Percentiles rank a stretch among this genome's conserved stretches.
Evolutionary conservation across 129 eudicot genomes (phyloP).

Genomic region (Flaveria sonorensis): DNA sequence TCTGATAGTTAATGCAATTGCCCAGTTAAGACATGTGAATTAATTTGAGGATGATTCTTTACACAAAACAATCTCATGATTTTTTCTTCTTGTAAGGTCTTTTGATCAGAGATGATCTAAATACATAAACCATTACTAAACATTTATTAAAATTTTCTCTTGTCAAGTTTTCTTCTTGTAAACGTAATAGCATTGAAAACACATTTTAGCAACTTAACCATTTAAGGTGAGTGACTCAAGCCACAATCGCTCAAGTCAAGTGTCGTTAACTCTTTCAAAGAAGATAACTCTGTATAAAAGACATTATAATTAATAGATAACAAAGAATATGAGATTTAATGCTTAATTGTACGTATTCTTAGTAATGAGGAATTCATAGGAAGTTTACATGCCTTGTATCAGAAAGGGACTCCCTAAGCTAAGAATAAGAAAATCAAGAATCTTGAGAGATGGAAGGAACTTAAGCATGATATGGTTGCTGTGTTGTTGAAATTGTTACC

Average conservation of each 20-base stretch:
- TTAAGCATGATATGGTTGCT: not conserved
- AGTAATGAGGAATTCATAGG: not conserved
- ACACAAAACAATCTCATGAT: not conserved
- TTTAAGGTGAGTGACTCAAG: not conserved
- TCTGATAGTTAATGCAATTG: not conserved
- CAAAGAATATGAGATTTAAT: not conserved
- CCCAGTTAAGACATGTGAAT: not conserved
- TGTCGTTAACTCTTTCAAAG: not conserved
- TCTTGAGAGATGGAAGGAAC: not conserved
- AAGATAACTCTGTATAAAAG: constrained; percentile 1
- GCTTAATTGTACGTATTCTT: not conserved
- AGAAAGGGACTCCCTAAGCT: not conserved
- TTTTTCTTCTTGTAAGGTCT: not conserved
- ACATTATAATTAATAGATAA: not conserved
- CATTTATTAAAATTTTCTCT: no score
- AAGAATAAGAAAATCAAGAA: not conserved
- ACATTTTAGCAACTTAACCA: not conserved
- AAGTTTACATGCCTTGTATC: not conserved
- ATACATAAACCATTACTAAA: no score
- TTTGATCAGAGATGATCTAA: not conserved
- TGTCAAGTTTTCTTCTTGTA: not conserved
- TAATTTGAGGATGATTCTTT: no score
- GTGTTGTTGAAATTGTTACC: not conserved
- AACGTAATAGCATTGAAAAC: not conserved
- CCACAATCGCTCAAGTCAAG: not conserved